Evolutionary conservation across 2,329 filamentous ascomycete species (phyloP), one percentile per base, ranked within the genome.

Genomic region (Cladophialophora immunda): DNA sequence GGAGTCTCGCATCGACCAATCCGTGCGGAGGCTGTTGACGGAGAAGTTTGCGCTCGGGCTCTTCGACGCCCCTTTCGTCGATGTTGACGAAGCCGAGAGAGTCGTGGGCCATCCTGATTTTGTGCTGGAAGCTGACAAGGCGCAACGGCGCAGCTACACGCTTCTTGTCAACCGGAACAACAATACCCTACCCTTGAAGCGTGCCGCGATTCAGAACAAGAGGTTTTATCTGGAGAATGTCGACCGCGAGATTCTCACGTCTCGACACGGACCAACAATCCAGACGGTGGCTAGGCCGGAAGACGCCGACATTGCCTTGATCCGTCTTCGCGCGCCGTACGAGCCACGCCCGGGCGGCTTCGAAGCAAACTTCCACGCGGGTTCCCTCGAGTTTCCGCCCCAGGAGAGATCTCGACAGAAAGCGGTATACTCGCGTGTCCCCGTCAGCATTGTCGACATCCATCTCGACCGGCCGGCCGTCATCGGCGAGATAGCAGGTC

Each of bases 41-140:
- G 84, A 86, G 67, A 86, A 86, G 72, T 86, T 86, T 69, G 59
- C 78, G 3, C 78, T 86, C 0, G 84, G 84, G 2, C 79, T 86
- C 7, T 86, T 86, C 58, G 83, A 86, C 13, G 79, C 82, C 56
- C 83, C 82, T 0, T 86, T 83, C 52, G 80, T 85, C 4, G 81
- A 86, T 64, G 76, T 63, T 29, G 64, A 64, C 4, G 32, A 19
- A 1, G 68, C 65, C 2, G 59, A 38, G 2, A 9, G 36, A 1
- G 59, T 62, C 19, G 64, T 69, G 1, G 67, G 67, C 25, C 58
- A 61, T 25, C 27, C 47, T 11, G 54, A 63, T 19, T 70, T 70
- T 41, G n/a, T 53, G 2, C 9, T 30, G 9, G 55, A 47, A 15
- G 68, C 60, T 27, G 41, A 67, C 6, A 30, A 30, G 30, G 61